Percentiles rank a stretch among this genome's conserved stretches.
Conservation (phyloP, 441 rosid genomes). For the Heliophila coronopifolia region DNA sequence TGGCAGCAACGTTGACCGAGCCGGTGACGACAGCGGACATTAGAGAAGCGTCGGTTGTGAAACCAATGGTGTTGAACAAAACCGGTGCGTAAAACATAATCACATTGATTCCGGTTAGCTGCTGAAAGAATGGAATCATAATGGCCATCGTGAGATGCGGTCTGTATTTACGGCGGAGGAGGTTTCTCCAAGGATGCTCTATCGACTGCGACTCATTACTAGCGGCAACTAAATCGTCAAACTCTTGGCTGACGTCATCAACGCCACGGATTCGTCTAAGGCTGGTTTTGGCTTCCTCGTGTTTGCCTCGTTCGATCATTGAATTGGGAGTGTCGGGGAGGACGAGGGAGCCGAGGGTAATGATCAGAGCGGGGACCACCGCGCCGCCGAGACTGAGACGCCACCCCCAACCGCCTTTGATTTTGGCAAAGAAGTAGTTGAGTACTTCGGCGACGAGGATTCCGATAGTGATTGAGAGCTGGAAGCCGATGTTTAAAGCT, state of each 20-base stretch:
- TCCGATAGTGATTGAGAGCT: slow-evolving; percentile 44
- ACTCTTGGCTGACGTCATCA: slow-evolving; percentile 36
- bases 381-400: slow-evolving; percentile 43
- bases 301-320: slow-evolving; percentile 44
- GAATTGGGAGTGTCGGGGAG: slow-evolving; percentile 51
- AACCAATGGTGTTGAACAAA: slow-evolving; percentile 40
- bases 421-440: slow-evolving; percentile 44
- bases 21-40: slow-evolving; percentile 44
- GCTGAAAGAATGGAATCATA: slow-evolving; percentile 43
- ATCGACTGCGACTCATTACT: slow-evolving; percentile 33
- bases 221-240: slow-evolving; percentile 39
- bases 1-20: slow-evolving; percentile 29
- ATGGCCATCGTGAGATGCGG: slow-evolving; percentile 49
- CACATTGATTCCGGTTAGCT: slow-evolving; percentile 48
- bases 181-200: slow-evolving; percentile 36
- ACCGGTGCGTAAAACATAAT: slow-evolving; percentile 51
- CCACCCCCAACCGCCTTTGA: slow-evolving; percentile 43
- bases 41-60: slow-evolving; percentile 39
- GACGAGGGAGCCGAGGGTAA: slow-evolving; percentile 36
- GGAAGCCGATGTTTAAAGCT: slow-evolving; percentile 45
- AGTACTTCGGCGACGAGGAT: slow-evolving; percentile 43
- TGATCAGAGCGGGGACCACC: slow-evolving; percentile 44
- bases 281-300: slow-evolving; percentile 28
- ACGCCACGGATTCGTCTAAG: slow-evolving; percentile 46
- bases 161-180: slow-evolving; percentile 35